Evolutionary conservation across 805 yeast species (phyloP).

Genomic region (Candida manassasensis): DNA sequence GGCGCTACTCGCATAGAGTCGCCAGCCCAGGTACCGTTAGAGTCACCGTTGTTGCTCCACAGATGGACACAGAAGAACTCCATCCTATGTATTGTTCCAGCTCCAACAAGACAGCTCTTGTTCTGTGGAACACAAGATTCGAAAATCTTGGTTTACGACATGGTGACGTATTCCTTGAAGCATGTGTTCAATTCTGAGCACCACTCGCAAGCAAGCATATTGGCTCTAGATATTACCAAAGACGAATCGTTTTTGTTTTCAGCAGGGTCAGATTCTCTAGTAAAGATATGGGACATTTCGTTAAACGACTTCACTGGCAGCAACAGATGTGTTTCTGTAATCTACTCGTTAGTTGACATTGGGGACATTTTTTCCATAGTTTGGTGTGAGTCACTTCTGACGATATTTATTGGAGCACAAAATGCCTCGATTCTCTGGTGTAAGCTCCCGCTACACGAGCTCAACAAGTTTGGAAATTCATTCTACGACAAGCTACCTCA

Average conservation of each 20-base stretch:
- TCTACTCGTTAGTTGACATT: conserved; percentile 80
- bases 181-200: conserved; percentile 36
- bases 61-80: conserved; percentile 74
- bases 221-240: conserved; percentile 56
- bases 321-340: conserved; percentile 28
- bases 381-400: conserved; percentile 55
- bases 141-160: conserved; percentile 65
- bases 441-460: conserved; percentile 17
- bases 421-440: conserved; percentile 85
- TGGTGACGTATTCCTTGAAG: conserved; percentile 49
- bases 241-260: conserved; percentile 63
- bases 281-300: conserved; percentile 75
- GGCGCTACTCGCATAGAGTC: background rate
- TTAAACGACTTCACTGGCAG: conserved; percentile 8
- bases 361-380: conserved; percentile 89
- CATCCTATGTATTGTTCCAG: conserved; percentile 64
- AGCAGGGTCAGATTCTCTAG: conserved; percentile 86
- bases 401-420: conserved; percentile 84
- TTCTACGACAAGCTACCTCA: conserved; percentile 34
- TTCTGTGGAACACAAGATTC: conserved; percentile 93
- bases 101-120: conserved; percentile 52
- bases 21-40: background rate
- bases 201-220: conserved; percentile 72
- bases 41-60: conserved; percentile 44
- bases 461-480: conserved; percentile 1